Conservation (phyloP, 768 basidiomycete species). For the Rickenella mellea region DNA sequence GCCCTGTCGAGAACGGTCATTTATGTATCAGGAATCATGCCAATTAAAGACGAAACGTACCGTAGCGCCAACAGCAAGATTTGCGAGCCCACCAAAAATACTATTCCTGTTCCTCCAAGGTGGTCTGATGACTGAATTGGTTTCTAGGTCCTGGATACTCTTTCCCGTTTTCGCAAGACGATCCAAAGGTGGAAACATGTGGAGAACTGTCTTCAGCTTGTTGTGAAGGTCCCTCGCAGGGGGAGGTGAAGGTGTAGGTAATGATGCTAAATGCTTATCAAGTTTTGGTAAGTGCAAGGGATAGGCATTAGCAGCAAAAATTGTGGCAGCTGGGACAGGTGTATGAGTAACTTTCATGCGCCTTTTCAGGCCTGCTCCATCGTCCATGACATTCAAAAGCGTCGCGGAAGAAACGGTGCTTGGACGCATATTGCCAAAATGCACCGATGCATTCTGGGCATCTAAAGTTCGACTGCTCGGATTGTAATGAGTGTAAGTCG, state of each 20-base stretch:
- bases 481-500: no score
- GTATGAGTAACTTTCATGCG: slow-evolving; percentile 22
- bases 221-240: not conserved
- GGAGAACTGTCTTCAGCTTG: slow-evolving; percentile 12
- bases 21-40: not conserved
- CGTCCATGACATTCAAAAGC: no score
- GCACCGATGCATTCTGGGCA: no score
- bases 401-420: no score
- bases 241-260: slow-evolving; percentile 36
- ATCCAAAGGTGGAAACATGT: slow-evolving; percentile 60
- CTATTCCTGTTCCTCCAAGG: slow-evolving; percentile 47
- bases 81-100: slow-evolving; percentile 38
- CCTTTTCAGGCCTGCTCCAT: no score
- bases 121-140: slow-evolving; percentile 37
- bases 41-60: slow-evolving; percentile 26
- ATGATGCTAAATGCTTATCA: slow-evolving; percentile 43
- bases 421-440: no score
- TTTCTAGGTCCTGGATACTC: slow-evolving; percentile 51
- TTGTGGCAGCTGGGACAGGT: slow-evolving; percentile 43
- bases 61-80: slow-evolving; percentile 41
- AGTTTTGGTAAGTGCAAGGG: slow-evolving; percentile 54
- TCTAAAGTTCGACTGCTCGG: no score
- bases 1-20: slow-evolving; percentile 32
- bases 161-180: slow-evolving; percentile 35
- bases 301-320: slow-evolving; percentile 51